Base-by-base conservation (phyloP, 1,284 basidiomycete species). In the Tylopilus sp. region DNA sequence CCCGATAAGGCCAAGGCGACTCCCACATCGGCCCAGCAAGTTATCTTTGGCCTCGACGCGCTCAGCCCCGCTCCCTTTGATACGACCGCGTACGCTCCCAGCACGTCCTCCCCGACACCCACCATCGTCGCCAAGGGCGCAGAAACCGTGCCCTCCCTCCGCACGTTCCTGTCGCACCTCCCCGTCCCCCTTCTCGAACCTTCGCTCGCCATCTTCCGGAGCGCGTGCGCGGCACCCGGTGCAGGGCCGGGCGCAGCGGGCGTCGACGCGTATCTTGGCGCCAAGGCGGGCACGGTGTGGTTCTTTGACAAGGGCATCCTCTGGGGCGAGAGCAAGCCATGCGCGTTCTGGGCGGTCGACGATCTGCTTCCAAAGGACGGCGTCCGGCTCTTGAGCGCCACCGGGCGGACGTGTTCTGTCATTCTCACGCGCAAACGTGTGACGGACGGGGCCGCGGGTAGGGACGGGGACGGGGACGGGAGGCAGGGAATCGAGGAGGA, bases 301-400 rank as follows among this genome's bases (percentile, higher is more conserved):
- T 89, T 89, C 71, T 71, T 84, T 43, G 66, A 73, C 28, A 67
- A 72, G 26, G 87, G 86, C 12, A 74, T 89, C 8, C 71, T 89
- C 7, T 86, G 83, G 78, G 84, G 86, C 36, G 82, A 83, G 59
- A 76, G 76, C 56, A 83, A 83, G 55, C 85, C 86, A 2, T 85
- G 82, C 60, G 82, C 85, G 59, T 89, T 86, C 61, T 89, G 85
- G 79, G 67, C 81, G 5, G 67, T 86, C n/a, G 25, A 6, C 19
- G 40, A 43, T 25, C n/a, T 48, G 3, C 4, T 43, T 2, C 63
- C 64, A 34, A 74, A 69, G 48, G 77, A 80, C 23, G 83, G 80
- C n/a, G 67, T 89, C 45, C 70, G 79, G 45, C 67, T 85, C 23
- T 69, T 84, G 41, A 82, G 77, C 37, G 83, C 82, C 11, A 81